These are phyloP conservation scores for Stagonosporopsis vannaccii DNA, from an alignment of 2,329 filamentous ascomycete species.

Conservation along the genomic window DNA sequence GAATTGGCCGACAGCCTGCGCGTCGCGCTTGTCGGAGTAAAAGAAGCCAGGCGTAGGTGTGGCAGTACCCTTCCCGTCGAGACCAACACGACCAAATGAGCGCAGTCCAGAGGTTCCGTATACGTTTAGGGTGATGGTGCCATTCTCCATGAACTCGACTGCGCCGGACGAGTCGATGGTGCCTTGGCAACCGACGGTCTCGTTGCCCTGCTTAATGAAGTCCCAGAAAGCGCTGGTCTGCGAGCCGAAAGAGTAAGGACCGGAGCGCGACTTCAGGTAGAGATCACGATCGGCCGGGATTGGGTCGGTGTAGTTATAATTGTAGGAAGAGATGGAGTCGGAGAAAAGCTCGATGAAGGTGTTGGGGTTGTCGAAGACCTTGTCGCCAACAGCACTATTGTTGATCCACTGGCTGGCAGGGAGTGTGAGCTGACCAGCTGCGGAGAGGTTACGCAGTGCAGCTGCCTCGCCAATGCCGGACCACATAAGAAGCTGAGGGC, in stretches of 20 bases:
- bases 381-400: constrained; percentile 58
- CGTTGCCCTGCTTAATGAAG: constrained; percentile 54
- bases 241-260: constrained; percentile 62
- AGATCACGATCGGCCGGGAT: constrained; percentile 52
- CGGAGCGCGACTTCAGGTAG: constrained; percentile 59
- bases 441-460: constrained; percentile 41
- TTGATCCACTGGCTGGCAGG: constrained; percentile 57
- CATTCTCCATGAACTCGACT: constrained; percentile 49
- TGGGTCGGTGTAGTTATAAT: constrained; percentile 57
- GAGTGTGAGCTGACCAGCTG: constrained; percentile 46
- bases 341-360: constrained; percentile 60
- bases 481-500: constrained; percentile 50
- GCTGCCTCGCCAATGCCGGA: constrained; percentile 47
- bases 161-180: constrained; percentile 61
- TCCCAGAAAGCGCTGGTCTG: constrained; percentile 64
- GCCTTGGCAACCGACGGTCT: constrained; percentile 58
- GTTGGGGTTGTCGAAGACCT: constrained; percentile 65
- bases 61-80: constrained; percentile 56
- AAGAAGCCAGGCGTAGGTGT: constrained; percentile 53
- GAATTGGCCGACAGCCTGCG: constrained; percentile 58
- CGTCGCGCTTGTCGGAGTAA: constrained; percentile 59
- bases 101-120: constrained; percentile 64
- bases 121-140: constrained; percentile 64
- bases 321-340: constrained; percentile 56
- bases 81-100: constrained; percentile 57